Base-by-base conservation (phyloP, 164 flowering plant species). In the Stephania cephalantha region DNA sequence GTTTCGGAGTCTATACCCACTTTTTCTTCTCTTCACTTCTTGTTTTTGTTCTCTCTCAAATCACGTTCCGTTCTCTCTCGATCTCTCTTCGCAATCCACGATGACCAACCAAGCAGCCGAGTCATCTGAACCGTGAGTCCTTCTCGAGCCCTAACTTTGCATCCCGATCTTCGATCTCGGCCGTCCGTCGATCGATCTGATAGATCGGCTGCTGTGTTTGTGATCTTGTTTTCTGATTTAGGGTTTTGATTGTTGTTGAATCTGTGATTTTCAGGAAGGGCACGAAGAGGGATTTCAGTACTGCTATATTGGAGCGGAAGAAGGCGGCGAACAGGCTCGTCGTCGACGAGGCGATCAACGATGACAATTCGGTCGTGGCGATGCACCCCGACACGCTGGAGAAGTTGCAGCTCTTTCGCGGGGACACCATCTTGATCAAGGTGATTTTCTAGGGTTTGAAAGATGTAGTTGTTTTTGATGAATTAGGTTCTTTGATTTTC, bases 361-460 rank as follows among this genome's bases (percentile, higher is more conserved):
- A 84, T 75, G 86, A 84, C 70, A 84, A 84, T 67, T 80, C 86
- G 1, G 81, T 81, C 61, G 85, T 84, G 7, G 46, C 86, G 12
- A 73, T 82, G 79, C 78, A 84, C 45, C 83, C 85, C 6, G 85
- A 64, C 6, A 84, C 86, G 1, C 79, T 84, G 86, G 86, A 84
- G n/a, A 84, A 82, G 71, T 76, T 84, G 61, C 82, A 78, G 63
- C 77, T 84, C 65, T 84, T 82, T 22, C 82, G 85, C 18, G 86
- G 86, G 9, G 85, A 84, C 71, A 84, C 86, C 2, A 77, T 84
- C 69, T 64, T 82, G 53, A 75, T 84, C 44, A 84, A 84, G 86
- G 84, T 84, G 29, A 35, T 48, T 69, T 65, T 65, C 12, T 65
- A 10, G 5, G 42, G 9, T 35, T 58, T 15, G 6, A 4, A 0